A percentile compares a stretch with the other conserved stretches of the same genome.
Conservation (phyloP, 2,329 filamentous ascomycete genomes). For the Parascedosporium putredinis region DNA sequence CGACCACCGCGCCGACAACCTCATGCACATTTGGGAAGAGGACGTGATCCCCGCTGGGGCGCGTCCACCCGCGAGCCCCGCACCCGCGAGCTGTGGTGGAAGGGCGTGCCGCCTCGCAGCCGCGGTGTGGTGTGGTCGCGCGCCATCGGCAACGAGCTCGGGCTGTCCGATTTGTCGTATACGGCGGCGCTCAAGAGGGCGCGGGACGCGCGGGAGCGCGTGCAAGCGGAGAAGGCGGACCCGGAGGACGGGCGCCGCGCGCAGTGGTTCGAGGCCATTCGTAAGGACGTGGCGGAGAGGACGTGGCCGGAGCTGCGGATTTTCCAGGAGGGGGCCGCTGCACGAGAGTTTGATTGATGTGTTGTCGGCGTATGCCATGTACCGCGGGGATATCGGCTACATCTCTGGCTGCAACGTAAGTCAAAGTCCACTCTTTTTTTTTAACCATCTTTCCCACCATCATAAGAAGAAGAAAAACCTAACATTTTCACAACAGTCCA, state of each 20-base stretch:
- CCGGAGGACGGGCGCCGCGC: constrained; percentile 45
- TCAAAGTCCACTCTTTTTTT: constrained; percentile 12
- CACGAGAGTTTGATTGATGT: constrained; percentile 61
- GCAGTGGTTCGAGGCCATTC: constrained; percentile 54
- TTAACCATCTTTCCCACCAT: neutral
- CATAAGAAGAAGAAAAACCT: too few species aligned
- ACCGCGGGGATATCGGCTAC: constrained; percentile 72
- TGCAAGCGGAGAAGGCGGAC: constrained; percentile 38
- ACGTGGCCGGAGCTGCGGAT: constrained; percentile 66
- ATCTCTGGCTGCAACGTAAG: constrained; percentile 64
- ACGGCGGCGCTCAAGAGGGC: constrained; percentile 60
- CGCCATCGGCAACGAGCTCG: constrained; percentile 65
- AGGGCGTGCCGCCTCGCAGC: constrained; percentile 60
- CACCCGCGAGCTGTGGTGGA: constrained; percentile 74
- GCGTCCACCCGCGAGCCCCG: constrained; percentile 56
- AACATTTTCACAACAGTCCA: constrained; percentile 37
- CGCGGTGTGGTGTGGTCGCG: constrained; percentile 59
- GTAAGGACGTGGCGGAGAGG: constrained; percentile 48
- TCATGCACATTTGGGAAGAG: constrained; percentile 61
- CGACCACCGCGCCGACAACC: constrained; percentile 42
- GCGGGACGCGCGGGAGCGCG: constrained; percentile 47
- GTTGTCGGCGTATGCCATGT: constrained; percentile 70
- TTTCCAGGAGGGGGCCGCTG: constrained; percentile 58
- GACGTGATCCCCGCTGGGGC: constrained; percentile 67
- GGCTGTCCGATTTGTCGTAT: constrained; percentile 57